Evolutionary conservation across 441 rosid species (phyloP), one percentile per base, ranked within the genome.

Genomic region (Euphorbia corollata): DNA sequence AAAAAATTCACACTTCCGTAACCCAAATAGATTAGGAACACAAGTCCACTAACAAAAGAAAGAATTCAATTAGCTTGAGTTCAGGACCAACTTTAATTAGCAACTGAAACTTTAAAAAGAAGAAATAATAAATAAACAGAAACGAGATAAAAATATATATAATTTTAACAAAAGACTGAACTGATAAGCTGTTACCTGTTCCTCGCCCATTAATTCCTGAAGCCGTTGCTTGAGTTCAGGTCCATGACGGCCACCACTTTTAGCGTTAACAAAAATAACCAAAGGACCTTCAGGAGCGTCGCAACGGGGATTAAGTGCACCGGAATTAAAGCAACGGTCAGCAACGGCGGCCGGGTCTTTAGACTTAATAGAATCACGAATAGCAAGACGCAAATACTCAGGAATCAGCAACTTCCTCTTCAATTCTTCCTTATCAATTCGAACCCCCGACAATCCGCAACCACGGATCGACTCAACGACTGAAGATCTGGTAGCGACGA

Each of bases 201-300:
- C 98, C 54, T 85, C 80, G n/a, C 84, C 85, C 79, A 94, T 88
- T 62, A 94, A 76, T 61, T 86, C 84, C 79, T 83, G 84, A 38
- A 94, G 88, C 63, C 97, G 83, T 62, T 74, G 77, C 79, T 82
- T 88, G 68, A 94, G 95, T 70, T 85, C 85, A 32, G 91, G 93
- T 0, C 98, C 98, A 16, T 84, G 80, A 15, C 98, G 87, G 57
- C 99, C 98, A 16, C 99, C 98, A 61, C 98, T 89, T 39, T 71
- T 80, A 20, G 96, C 79, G 70, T 94, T 94, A 67, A 94, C 79
- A 57, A 94, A 89, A 8, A 94, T 91, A 34, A 91, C 86, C 81
- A 94, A 55, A 1, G 99, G 97, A 0, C 88, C 78, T 5, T 84
- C 83, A 13, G 94, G 90, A 11, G 86, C 79, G 51, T 72, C 68